A percentile compares a stretch with the other conserved stretches of the same genome.
These are phyloP conservation scores for Kwoniella shivajii DNA, from an alignment of 1,284 basidiomycete genomes.

Conservation along the genomic window DNA sequence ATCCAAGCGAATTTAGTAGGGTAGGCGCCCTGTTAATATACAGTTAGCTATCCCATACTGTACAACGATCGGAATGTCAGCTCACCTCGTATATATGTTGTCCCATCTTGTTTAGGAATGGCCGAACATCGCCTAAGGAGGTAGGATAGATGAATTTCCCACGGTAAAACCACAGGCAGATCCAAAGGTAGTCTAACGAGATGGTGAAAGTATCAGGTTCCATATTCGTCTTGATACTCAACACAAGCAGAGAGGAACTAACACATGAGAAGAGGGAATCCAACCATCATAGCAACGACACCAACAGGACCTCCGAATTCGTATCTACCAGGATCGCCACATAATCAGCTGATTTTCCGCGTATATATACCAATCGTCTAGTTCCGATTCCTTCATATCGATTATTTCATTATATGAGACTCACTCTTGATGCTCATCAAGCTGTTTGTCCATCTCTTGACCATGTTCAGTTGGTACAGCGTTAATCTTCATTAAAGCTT, in stretches of 20 bases:
- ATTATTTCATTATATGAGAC: slow-evolving; percentile 32
- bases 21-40: slow-evolving; percentile 71
- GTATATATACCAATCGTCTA: not conserved
- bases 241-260: slow-evolving; percentile 42
- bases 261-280: slow-evolving; percentile 70
- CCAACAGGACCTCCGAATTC: slow-evolving; percentile 96
- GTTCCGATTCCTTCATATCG: not conserved
- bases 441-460: slow-evolving; percentile 66
- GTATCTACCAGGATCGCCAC: too few relatives aligned
- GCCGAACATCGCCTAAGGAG: slow-evolving; percentile 70
- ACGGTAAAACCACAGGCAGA: slow-evolving; percentile 95
- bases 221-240: not conserved
- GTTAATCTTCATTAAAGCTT: slow-evolving; percentile 34
- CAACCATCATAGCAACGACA: slow-evolving; percentile 88
- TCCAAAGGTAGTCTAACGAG: slow-evolving; percentile 89
- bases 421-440: slow-evolving; percentile 74
- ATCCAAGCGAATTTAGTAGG: slow-evolving; percentile 86
- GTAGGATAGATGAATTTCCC: slow-evolving; percentile 78
- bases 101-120: slow-evolving; percentile 84
- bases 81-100: slow-evolving; percentile 74
- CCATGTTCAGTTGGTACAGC: slow-evolving; percentile 63
- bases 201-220: not conserved
- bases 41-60: not conserved
- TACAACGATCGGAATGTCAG: slow-evolving; percentile 9
- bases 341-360: too few relatives aligned